Percentiles rank a stretch among this genome's conserved stretches.
Evolutionary conservation across 139 green algal species (phyloP).

Genomic region (Chlamydomonas asymmetrica): DNA sequence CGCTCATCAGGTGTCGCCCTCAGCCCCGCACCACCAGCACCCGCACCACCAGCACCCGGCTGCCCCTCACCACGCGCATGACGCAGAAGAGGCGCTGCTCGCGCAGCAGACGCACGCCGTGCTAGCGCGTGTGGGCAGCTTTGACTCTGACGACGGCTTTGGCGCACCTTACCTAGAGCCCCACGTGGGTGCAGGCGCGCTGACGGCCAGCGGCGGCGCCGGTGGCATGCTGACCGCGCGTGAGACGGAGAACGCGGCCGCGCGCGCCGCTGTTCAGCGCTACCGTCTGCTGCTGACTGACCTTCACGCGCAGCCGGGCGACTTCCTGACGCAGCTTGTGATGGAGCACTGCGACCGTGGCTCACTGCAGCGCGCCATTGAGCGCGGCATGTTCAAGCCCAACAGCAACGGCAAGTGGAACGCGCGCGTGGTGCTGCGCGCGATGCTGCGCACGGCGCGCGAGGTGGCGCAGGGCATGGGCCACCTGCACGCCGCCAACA

Average conservation of each 20-base stretch:
- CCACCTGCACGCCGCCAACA: conserved; percentile 31
- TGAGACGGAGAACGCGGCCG: neutral
- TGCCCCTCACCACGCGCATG: neutral
- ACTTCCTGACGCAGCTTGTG: conserved; percentile 26
- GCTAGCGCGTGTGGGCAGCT: neutral
- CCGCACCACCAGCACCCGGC: neutral
- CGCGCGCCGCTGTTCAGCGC: neutral
- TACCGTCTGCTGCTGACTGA: conserved; percentile 13
- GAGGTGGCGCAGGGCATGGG: conserved; percentile 33
- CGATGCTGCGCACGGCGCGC: conserved; percentile 21
- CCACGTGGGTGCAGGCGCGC: no score
- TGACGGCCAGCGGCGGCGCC: no score
- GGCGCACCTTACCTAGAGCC: conserved; percentile 16
- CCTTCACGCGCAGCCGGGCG: conserved; percentile 4
- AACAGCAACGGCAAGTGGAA: conserved; percentile 10
- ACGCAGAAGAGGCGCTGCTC: neutral
- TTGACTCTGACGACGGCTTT: conserved; percentile 23
- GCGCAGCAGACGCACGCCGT: neutral
- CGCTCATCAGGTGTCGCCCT: neutral
- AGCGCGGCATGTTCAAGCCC: conserved; percentile 19
- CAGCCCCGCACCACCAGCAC: neutral
- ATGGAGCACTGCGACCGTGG: conserved; percentile 32
- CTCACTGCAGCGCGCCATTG: conserved; percentile 18
- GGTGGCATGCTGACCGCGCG: no score
- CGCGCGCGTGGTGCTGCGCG: conserved; percentile 17